A percentile compares a stretch with the other conserved stretches of the same genome.
Evolutionary conservation across 345 rosid species (phyloP).

Genomic region (Citrus trifoliata): DNA sequence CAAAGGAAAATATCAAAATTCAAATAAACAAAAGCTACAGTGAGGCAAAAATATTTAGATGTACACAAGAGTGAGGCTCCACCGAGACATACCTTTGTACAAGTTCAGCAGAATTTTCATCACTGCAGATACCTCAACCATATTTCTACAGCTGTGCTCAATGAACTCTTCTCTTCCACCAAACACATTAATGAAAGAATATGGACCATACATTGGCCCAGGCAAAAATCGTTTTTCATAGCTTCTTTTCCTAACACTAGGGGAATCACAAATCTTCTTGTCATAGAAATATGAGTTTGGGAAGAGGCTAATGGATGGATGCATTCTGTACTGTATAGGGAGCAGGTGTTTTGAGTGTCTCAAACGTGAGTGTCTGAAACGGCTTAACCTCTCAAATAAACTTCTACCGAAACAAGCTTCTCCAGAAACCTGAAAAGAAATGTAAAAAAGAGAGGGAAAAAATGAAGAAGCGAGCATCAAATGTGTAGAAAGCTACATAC

Average conservation of each 20-base stretch:
- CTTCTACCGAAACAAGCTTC: slow-evolving; percentile 56
- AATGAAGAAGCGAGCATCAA: background rate
- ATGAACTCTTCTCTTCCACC: background rate
- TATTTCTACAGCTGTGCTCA: slow-evolving; percentile 17
- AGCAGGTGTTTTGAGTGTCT: slow-evolving; percentile 48
- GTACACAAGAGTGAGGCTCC: background rate
- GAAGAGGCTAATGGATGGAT: slow-evolving; percentile 62
- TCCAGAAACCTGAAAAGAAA: slow-evolving; percentile 29
- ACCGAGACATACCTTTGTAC: background rate
- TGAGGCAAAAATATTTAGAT: background rate
- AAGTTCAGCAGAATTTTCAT: slow-evolving; percentile 25
- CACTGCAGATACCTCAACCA: slow-evolving; percentile 44
- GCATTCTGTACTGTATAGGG: slow-evolving; percentile 71
- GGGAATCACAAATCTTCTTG: slow-evolving; percentile 1
- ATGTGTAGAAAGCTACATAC: background rate
- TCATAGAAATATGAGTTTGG: slow-evolving; percentile 49
- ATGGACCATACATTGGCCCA: slow-evolving; percentile 27
- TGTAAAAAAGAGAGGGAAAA: background rate
- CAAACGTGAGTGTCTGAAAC: slow-evolving; percentile 28
- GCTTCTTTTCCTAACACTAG: background rate
- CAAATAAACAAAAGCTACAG: background rate
- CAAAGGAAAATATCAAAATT: background rate
- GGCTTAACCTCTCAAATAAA: slow-evolving; percentile 57
- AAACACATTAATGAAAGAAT: slow-evolving; percentile 25
- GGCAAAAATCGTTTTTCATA: background rate